Evolutionary conservation across 352 stramenopile species (phyloP).

Genomic region (Globisporangium radiosum): DNA sequence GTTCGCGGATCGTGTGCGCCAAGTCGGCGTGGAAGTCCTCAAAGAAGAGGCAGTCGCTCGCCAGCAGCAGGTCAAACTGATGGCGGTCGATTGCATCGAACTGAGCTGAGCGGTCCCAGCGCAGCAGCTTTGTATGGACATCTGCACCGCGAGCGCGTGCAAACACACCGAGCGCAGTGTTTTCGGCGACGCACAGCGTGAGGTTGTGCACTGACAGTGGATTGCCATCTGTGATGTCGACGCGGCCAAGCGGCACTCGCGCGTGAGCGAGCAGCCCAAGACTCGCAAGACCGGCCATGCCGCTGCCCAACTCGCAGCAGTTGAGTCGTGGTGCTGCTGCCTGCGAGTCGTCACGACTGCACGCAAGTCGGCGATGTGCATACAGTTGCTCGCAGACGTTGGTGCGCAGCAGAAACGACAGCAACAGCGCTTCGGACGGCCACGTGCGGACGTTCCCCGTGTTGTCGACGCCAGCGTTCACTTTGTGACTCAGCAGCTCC

Average conservation of each 20-base stretch:
- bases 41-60: slow-evolving; percentile 85
- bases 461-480: slow-evolving; percentile 81
- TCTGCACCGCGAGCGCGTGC: not conserved
- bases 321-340: slow-evolving; percentile 15
- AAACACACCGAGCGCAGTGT: slow-evolving; percentile 24
- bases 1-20: slow-evolving; percentile 48
- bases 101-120: slow-evolving; percentile 48
- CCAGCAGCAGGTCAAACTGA: slow-evolving; percentile 76
- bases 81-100: slow-evolving; percentile 24
- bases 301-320: slow-evolving; percentile 67
- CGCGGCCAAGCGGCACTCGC: slow-evolving; percentile 23
- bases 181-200: slow-evolving; percentile 49
- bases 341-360: not conserved
- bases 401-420: slow-evolving; percentile 53
- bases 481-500: slow-evolving; percentile 68
- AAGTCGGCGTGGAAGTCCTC: slow-evolving; percentile 82
- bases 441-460: slow-evolving; percentile 86
- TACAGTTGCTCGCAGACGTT: slow-evolving; percentile 23
- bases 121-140: slow-evolving; percentile 38
- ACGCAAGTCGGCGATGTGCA: not conserved
- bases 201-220: slow-evolving; percentile 61
- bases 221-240: slow-evolving; percentile 78
- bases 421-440: slow-evolving; percentile 71
- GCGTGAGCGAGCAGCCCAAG: slow-evolving; percentile 55
- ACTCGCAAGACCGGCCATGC: slow-evolving; percentile 70